Evolutionary conservation across 2,329 filamentous ascomycete genomes (phyloP).

Genomic region (Ophiosphaerella herpotricha): DNA sequence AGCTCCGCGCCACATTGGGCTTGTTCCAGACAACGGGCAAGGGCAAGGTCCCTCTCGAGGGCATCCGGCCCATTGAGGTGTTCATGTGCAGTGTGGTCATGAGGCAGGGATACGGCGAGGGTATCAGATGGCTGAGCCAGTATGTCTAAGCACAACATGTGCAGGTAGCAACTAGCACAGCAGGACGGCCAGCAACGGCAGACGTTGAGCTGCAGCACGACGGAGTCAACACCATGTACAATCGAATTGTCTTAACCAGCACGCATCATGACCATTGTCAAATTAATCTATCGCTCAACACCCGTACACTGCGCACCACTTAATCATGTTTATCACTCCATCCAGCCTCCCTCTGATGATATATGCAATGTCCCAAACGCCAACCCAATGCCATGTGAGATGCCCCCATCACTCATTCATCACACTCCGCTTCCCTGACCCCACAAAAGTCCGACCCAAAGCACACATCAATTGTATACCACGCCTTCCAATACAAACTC

Average conservation of each 20-base stretch:
- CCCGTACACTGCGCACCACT: neutral
- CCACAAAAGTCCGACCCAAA: constrained; percentile 67
- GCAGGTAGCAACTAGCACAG: neutral
- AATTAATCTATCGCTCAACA: no score
- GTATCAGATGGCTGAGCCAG: constrained; percentile 49
- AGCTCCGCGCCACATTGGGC: constrained; percentile 88
- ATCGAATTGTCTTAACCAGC: constrained; percentile 4
- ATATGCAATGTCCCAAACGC: neutral
- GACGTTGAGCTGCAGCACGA: neutral
- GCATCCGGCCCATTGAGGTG: constrained; percentile 72
- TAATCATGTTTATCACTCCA: neutral
- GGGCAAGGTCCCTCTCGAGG: constrained; percentile 45
- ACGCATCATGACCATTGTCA: no score
- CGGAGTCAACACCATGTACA: constrained; percentile 5
- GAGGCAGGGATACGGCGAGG: constrained; percentile 71
- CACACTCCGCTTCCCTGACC: constrained; percentile 57
- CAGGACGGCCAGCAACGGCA: neutral
- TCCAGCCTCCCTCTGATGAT: no score
- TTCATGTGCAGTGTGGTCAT: constrained; percentile 99
- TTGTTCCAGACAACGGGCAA: constrained; percentile 71
- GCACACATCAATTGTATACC: constrained; percentile 60
- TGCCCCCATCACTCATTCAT: constrained; percentile 28
- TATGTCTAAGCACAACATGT: constrained; percentile 37
- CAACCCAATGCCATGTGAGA: neutral
- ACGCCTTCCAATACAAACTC: constrained; percentile 64